Evolutionary conservation across 108 stramenopile genomes (phyloP).

Genomic region (Pseudonitzschia multiseries): DNA sequence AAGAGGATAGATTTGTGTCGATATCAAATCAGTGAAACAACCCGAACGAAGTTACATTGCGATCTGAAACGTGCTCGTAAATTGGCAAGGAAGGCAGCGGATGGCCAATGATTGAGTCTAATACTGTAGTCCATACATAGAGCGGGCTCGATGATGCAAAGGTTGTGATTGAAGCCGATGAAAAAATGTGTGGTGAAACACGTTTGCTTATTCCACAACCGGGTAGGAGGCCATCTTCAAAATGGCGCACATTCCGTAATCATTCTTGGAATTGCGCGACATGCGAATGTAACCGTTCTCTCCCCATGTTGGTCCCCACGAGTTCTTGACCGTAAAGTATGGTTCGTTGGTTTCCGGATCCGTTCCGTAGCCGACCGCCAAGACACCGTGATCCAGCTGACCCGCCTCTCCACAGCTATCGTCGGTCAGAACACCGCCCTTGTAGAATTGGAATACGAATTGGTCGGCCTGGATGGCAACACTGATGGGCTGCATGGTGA

Average conservation of each 20-base stretch:
- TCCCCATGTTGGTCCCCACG: slow-evolving; percentile 85
- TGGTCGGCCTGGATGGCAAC: slow-evolving; percentile 82
- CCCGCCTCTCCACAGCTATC: slow-evolving; percentile 68
- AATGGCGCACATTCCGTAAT: slow-evolving; percentile 83
- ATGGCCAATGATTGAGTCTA: no score
- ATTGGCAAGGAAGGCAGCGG: no score
- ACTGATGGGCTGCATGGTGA: slow-evolving; percentile 76
- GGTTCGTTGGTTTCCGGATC: slow-evolving; percentile 61
- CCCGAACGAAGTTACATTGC: no score
- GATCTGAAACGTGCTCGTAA: no score
- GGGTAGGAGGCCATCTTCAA: slow-evolving; percentile 65
- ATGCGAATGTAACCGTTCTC: slow-evolving; percentile 89
- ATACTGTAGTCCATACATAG: no score
- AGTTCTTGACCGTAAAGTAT: slow-evolving; percentile 79
- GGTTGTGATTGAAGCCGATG: no score
- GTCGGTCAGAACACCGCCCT: slow-evolving; percentile 85
- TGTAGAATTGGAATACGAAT: slow-evolving; percentile 95
- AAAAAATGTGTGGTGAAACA: no score
- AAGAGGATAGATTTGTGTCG: no score
- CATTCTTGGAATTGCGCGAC: slow-evolving; percentile 66
- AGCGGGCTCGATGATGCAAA: no score
- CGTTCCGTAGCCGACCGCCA: slow-evolving; percentile 94
- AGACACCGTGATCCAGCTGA: slow-evolving; percentile 93
- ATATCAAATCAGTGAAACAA: no score
- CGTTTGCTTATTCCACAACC: slow-evolving; percentile 33